Conservation (phyloP, 2,329 filamentous ascomycete species). For the Botrytis galanthina region DNA sequence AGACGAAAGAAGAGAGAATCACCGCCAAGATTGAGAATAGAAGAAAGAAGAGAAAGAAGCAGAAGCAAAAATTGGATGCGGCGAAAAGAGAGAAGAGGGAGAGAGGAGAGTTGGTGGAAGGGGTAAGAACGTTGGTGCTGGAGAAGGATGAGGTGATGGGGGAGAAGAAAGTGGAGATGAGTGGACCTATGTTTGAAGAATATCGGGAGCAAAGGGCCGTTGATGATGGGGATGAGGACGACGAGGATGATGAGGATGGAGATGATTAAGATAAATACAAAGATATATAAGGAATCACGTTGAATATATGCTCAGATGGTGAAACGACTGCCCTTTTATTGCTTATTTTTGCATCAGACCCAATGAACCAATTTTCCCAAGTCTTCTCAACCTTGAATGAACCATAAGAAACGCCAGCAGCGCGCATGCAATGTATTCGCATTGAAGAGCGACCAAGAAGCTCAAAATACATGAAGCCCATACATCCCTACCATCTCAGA, state of each 20-base stretch:
- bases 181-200: background rate
- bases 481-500: no score
- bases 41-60: background rate
- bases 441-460: background rate
- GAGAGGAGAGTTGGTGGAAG: background rate
- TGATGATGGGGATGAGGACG: background rate
- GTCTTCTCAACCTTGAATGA: background rate
- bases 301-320: background rate
- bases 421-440: background rate
- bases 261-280: no score
- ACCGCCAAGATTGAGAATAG: background rate
- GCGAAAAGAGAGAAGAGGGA: background rate
- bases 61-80: background rate
- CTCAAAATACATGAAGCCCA: background rate
- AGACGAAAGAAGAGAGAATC: background rate
- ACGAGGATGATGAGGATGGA: background rate
- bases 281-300: background rate
- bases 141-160: background rate
- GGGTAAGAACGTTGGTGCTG: background rate
- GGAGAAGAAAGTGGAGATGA: background rate
- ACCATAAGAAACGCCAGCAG: background rate
- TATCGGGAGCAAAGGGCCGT: rapidly evolving
- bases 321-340: background rate
- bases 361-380: background rate
- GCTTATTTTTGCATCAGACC: background rate